A percentile compares a stretch with the other conserved stretches of the same genome.
Evolutionary conservation across 495 filamentous ascomycete species (phyloP).

Genomic region (Parathielavia hyrcaniae): DNA sequence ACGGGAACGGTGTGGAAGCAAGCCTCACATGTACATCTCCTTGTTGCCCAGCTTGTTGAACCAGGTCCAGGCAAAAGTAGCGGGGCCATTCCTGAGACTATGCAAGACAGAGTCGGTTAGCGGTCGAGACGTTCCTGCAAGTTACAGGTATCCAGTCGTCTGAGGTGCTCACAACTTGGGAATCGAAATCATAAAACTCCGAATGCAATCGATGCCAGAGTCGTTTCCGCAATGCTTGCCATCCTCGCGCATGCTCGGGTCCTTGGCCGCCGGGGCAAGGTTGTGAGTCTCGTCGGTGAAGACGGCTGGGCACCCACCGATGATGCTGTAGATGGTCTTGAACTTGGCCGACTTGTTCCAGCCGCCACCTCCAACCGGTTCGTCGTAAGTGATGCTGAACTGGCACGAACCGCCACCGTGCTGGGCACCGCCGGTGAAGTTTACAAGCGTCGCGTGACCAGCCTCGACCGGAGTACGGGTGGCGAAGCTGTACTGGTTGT

Average conservation of each 20-base stretch:
- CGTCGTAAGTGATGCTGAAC: slow-evolving; percentile 65
- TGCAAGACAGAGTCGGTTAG: neutral
- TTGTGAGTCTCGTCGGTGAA: slow-evolving; percentile 34
- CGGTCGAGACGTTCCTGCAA: neutral
- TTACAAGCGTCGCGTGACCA: slow-evolving; percentile 42
- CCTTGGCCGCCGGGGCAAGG: slow-evolving; percentile 22
- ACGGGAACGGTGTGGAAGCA: no score
- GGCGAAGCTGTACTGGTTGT: slow-evolving; percentile 39
- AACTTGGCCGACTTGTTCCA: slow-evolving; percentile 39
- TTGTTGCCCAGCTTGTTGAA: slow-evolving; percentile 51
- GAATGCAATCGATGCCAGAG: slow-evolving; percentile 23
- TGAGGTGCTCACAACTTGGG: slow-evolving; percentile 20
- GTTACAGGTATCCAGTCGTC: neutral
- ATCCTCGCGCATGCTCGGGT: slow-evolving; percentile 16
- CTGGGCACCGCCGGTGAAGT: slow-evolving; percentile 51
- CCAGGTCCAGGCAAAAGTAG: slow-evolving; percentile 56
- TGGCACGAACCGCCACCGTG: slow-evolving; percentile 79
- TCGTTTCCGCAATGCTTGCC: slow-evolving; percentile 23
- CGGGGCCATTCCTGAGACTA: slow-evolving; percentile 27
- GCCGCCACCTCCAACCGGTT: slow-evolving; percentile 37
- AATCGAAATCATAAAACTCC: slow-evolving; percentile 25
- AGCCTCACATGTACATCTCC: slow-evolving; percentile 51
- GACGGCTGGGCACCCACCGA: slow-evolving; percentile 56
- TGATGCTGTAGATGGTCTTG: slow-evolving; percentile 67
- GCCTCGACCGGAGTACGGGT: slow-evolving; percentile 37